These are phyloP conservation scores for Arxiozyma slooffiae DNA, from an alignment of 1,139 yeast genomes.

Conservation along the genomic window DNA sequence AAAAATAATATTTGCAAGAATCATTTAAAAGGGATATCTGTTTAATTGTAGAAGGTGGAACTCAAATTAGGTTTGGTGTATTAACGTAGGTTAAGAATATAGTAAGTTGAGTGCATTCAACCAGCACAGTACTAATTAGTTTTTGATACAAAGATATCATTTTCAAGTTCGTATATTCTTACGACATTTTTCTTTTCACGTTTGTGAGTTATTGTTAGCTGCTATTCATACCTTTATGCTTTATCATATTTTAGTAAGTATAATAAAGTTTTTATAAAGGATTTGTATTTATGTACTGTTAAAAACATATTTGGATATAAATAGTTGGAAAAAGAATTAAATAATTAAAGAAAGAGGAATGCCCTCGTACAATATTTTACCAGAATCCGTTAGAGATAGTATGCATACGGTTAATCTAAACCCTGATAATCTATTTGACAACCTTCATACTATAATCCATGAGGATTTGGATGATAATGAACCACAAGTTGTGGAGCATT, in stretches of 20 bases:
- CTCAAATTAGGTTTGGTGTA: not conserved
- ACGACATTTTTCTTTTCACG: not conserved
- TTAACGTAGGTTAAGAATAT: not conserved
- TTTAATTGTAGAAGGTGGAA: no score
- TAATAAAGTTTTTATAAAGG: no score
- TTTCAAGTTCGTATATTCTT: not conserved
- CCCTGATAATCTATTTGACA: constrained; percentile 22
- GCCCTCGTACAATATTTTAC: constrained; percentile 20
- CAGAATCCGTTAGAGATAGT: constrained; percentile 20
- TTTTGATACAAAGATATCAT: no score
- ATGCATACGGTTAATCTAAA: constrained; percentile 12
- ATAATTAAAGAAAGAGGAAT: constrained; percentile 5
- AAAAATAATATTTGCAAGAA: not conserved
- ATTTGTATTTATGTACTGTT: not conserved
- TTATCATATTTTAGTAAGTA: no score
- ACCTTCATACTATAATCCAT: constrained; percentile 23
- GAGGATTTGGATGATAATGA: constrained; percentile 32
- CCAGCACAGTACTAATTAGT: not conserved
- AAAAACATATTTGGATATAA: no score
- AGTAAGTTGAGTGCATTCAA: no score
- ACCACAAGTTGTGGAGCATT: constrained; percentile 54
- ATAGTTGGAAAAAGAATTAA: no score
- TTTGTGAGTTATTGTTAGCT: not conserved
- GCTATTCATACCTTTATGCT: not conserved
- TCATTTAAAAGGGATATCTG: not conserved